Percentiles rank a stretch among this genome's conserved stretches.
phyloP scores from a whole-genome alignment of 2,329 filamentous ascomycete genomes.

The Periconia sp. region DNA sequence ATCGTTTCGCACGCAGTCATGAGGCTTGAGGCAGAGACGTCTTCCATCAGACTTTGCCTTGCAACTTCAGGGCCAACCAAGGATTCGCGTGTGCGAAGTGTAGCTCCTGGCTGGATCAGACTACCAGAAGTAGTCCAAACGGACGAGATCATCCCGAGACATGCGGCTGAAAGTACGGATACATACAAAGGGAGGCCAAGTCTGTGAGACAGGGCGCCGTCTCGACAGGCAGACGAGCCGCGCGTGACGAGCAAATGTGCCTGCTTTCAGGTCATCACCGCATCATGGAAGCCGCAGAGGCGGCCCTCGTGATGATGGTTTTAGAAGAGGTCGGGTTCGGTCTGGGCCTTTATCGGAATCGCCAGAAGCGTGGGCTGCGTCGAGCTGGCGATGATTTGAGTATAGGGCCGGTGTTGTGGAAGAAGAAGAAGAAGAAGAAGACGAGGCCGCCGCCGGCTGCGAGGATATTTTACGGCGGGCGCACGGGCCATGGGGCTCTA shows the following conservation, averaged over 20 bases:
- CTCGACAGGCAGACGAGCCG: constrained; percentile 15
- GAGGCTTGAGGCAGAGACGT: neutral
- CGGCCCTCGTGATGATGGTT: constrained; percentile 81
- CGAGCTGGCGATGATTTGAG: constrained; percentile 76
- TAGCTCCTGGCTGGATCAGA: constrained; percentile 46
- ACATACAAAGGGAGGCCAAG: constrained; percentile 25
- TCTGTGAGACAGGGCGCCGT: constrained; percentile 14
- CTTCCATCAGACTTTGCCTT: constrained; percentile 46
- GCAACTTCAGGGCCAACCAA: constrained; percentile 43
- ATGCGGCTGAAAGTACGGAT: constrained; percentile 14
- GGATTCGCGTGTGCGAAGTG: constrained; percentile 37
- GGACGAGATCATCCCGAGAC: constrained; percentile 41
- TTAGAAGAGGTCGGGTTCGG: constrained; percentile 70
- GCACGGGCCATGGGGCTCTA: constrained; percentile 14
- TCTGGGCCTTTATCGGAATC: constrained; percentile 78
- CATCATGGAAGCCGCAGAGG: constrained; percentile 66
- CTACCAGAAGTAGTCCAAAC: constrained; percentile 46
- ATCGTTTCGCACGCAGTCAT: too few species aligned
- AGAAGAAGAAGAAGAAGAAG: constrained; percentile 25
- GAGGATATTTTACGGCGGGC: constrained; percentile 29
- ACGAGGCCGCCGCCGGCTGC: constrained; percentile 9
- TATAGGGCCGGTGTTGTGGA: constrained; percentile 66
- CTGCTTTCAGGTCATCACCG: constrained; percentile 72
- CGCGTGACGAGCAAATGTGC: constrained; percentile 55
- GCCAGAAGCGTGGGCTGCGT: constrained; percentile 65